phyloP scores from a whole-genome alignment of 371 early-diverging fungal species.

The Choanephora cucurbitarum region DNA sequence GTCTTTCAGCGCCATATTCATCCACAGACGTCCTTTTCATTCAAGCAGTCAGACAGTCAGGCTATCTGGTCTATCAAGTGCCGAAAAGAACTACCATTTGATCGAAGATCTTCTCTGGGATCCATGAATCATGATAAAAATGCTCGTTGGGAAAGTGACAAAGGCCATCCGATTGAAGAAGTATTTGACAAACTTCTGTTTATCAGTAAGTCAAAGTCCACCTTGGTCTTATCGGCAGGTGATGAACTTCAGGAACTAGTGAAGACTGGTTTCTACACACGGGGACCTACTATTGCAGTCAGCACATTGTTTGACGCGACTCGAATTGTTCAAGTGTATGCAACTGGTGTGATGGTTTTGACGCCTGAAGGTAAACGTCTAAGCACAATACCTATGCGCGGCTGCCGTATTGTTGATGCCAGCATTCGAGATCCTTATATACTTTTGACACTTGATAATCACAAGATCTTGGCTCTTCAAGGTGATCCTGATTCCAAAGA shows the following conservation, averaged over 20 bases:
- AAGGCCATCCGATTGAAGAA: conserved; percentile 34
- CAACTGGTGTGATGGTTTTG: conserved; percentile 70
- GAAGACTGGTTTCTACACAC: conserved; percentile 71
- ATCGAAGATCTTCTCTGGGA: conserved; percentile 12
- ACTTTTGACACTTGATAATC: conserved; percentile 67
- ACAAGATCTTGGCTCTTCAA: conserved; percentile 61
- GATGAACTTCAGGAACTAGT: conserved; percentile 85
- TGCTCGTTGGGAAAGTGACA: conserved; percentile 15
- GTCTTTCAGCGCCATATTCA: conserved; percentile 83
- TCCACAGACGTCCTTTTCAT: conserved; percentile 73
- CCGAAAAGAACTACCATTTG: conserved; percentile 52
- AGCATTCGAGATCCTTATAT: conserved; percentile 83
- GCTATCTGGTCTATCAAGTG: conserved; percentile 71
- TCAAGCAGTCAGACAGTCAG: conserved; percentile 66
- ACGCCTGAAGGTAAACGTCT: conserved; percentile 65
- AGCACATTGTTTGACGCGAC: conserved; percentile 66
- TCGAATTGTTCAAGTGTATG: conserved; percentile 80
- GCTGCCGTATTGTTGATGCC: conserved; percentile 69
- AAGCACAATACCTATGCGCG: conserved; percentile 63
- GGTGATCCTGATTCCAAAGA: conserved; percentile 58
- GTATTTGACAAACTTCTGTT: conserved; percentile 69
- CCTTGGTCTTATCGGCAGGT: conserved; percentile 79
- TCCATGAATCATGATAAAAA: conserved; percentile 11
- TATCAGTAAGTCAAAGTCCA: conserved; percentile 66
- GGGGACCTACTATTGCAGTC: conserved; percentile 77